These are phyloP conservation scores for Penicillium sp. DNA, from an alignment of 2,329 filamentous ascomycete genomes.

Conservation along the genomic window DNA sequence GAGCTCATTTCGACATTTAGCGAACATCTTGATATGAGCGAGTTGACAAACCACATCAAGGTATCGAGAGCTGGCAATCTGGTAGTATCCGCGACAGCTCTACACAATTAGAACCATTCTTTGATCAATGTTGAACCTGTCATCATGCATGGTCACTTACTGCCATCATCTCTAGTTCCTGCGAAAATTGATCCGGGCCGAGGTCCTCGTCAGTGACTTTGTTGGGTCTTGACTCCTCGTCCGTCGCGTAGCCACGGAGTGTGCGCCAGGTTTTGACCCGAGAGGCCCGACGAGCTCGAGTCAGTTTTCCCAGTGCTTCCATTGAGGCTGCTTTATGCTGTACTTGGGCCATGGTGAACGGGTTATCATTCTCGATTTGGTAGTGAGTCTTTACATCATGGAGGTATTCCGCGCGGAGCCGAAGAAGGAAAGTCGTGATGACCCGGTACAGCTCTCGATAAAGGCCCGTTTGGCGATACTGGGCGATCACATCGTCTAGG, in stretches of 20 bases:
- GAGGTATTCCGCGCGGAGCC: conserved; percentile 37
- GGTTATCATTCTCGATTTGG: conserved; percentile 53
- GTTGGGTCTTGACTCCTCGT: conserved; percentile 20
- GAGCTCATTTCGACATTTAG: conserved; percentile 35
- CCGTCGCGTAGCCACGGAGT: conserved; percentile 10
- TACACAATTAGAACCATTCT: conserved; percentile 6
- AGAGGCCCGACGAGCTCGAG: conserved; percentile 15
- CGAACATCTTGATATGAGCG: conserved; percentile 36
- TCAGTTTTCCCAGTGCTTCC: conserved; percentile 12
- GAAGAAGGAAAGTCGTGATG: conserved; percentile 48
- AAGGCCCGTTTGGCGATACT: conserved; percentile 36
- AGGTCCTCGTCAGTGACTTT: conserved; percentile 28
- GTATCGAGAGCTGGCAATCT: conserved; percentile 40
- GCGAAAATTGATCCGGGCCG: conserved; percentile 33
- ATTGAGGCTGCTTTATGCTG: conserved; percentile 24
- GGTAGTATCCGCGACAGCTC: conserved; percentile 40
- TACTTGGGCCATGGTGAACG: conserved; percentile 53
- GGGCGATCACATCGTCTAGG: conserved; percentile 41
- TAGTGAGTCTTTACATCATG: conserved; percentile 53
- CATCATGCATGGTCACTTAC: conserved; percentile 27
- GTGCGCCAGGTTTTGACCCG: conserved; percentile 18
- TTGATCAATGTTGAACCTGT: neutral
- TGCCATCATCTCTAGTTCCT: conserved; percentile 44
- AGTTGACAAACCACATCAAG: conserved; percentile 40
- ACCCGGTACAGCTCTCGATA: conserved; percentile 37